A percentile compares a stretch with the other conserved stretches of the same genome.
Conservation (phyloP, 495 filamentous ascomycete species). For the Collariella sp. region DNA sequence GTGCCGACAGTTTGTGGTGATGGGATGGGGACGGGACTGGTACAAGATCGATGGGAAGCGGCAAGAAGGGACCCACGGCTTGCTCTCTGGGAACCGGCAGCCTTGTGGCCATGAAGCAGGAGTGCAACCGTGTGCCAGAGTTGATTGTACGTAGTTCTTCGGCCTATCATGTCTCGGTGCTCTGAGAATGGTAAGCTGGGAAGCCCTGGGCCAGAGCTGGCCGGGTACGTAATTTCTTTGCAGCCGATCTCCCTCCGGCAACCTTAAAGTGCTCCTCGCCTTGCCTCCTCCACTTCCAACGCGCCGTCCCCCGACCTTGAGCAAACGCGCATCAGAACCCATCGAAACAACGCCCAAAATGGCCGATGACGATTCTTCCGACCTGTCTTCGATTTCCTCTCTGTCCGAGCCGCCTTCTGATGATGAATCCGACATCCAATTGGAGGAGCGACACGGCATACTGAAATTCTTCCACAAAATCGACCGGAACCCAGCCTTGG, state of each 20-base stretch:
- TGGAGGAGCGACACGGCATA: conserved; percentile 43
- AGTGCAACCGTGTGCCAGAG: conserved; percentile 5
- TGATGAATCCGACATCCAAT: conserved; percentile 42
- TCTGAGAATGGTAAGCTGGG: conserved; percentile 13
- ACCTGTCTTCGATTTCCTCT: conserved; percentile 47
- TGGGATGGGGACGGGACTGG: neutral
- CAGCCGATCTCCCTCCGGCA: conserved; percentile 24
- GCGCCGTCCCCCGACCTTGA: conserved; percentile 1
- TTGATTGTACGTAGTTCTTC: conserved; percentile 13
- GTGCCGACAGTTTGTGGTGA: conserved; percentile 2
- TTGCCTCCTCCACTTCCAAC: conserved; percentile 17
- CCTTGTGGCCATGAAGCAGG: conserved; percentile 6
- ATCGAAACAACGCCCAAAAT: conserved; percentile 22
- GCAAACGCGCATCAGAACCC: conserved; percentile 8
- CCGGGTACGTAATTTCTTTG: conserved; percentile 32
- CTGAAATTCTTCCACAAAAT: conserved; percentile 51
- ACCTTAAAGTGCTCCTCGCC: conserved; percentile 14
- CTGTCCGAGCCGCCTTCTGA: conserved; percentile 47
- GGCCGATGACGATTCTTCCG: conserved; percentile 47
- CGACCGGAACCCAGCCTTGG: conserved; percentile 29
- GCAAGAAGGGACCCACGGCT: neutral
- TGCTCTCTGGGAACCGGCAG: neutral
- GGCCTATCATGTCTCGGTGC: conserved; percentile 25
- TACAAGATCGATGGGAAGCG: neutral
- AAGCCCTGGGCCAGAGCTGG: conserved; percentile 20